Base-by-base conservation (phyloP, 768 basidiomycete species). In the Tulasnella sp. region DNA sequence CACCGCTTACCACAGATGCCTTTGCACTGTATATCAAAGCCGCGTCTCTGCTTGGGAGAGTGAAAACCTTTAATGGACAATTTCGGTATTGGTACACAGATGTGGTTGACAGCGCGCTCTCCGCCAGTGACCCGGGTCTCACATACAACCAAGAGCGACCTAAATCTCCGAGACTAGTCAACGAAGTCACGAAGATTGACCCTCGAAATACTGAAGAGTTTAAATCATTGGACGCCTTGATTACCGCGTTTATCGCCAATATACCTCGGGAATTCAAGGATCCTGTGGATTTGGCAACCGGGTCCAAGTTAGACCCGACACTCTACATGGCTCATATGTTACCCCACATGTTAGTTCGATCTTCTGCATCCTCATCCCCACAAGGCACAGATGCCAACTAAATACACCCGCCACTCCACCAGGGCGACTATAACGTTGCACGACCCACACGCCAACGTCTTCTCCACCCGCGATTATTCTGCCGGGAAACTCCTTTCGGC, bases 161-260 rank as follows among this genome's bases (percentile, higher is more conserved):
- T 15, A 15, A 38, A 38, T 38, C 34, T 38, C 24, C 21, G 11
- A 44, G 32, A 13, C n/a, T n/a, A n/a, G n/a, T n/a, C n/a, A n/a
- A n/a, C n/a, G 52, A 23, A 13, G 32, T 19, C 26, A 44, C 30
- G 27, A 34, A 11, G 9, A 70, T 54, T 32, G 84, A 86, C 63
- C 76, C 80, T 21, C 73, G 84, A 63, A 77, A 79, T 7, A 78
- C 84, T 29, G 75, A 75, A 7, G 82, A 81, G 2, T 88, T 86
- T 69, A 71, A 77, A 43, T 80, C 83, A 62, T 71, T 87, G 24
- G 84, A 87, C 65, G 72, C 76, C 32, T 72, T 79, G 30, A 73
- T 82, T n/a, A 70, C 74, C 1, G 75, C 78, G 0, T 86, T 85
- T 68, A 73, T 75, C 23, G 68, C 75, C 15, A 79, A 80, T 3